phyloP scores from a whole-genome alignment of 78 protist species.

The Bodo saltans region DNA sequence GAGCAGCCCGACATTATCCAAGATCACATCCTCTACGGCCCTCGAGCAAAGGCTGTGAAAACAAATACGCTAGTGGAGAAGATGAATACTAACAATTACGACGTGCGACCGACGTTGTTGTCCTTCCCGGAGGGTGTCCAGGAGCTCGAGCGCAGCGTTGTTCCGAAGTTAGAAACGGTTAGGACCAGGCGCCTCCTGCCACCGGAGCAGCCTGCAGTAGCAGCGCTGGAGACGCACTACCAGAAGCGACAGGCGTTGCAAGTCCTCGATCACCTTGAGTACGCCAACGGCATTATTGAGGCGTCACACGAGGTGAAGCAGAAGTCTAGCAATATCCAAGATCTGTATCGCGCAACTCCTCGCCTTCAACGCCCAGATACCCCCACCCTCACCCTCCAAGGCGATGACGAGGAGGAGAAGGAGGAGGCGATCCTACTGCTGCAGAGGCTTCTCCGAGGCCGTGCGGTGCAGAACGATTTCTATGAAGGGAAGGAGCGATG shows the following conservation, averaged over 20 bases:
- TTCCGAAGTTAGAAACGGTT: constrained; percentile 1
- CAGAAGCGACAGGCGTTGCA: constrained; percentile 11
- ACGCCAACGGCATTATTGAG: constrained; percentile 5
- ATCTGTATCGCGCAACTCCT: constrained; percentile 37
- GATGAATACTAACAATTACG: not conserved
- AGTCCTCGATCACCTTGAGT: constrained; percentile 15
- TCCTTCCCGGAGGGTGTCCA: constrained; percentile 35
- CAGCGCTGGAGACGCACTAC: constrained; percentile 4
- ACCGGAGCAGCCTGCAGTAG: not conserved
- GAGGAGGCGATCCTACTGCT: constrained; percentile 41
- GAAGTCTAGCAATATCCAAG: not conserved
- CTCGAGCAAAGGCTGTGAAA: not conserved
- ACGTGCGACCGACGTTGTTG: constrained; percentile 27
- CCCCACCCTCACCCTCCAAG: constrained; percentile 22
- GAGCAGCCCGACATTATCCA: constrained; percentile 40
- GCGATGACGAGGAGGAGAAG: constrained; percentile 36
- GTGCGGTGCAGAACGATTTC: constrained; percentile 62
- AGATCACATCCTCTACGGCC: constrained; percentile 42
- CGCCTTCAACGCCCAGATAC: constrained; percentile 35
- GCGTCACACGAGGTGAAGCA: not conserved
- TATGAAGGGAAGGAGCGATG: constrained; percentile 56
- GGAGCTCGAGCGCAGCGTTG: constrained; percentile 33
- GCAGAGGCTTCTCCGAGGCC: constrained; percentile 65
- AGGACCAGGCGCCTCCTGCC: not conserved
- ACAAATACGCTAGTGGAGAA: not conserved